These are phyloP conservation scores for Neolentinus lepideus DNA, from an alignment of 1,284 basidiomycete genomes.

Conservation along the genomic window DNA sequence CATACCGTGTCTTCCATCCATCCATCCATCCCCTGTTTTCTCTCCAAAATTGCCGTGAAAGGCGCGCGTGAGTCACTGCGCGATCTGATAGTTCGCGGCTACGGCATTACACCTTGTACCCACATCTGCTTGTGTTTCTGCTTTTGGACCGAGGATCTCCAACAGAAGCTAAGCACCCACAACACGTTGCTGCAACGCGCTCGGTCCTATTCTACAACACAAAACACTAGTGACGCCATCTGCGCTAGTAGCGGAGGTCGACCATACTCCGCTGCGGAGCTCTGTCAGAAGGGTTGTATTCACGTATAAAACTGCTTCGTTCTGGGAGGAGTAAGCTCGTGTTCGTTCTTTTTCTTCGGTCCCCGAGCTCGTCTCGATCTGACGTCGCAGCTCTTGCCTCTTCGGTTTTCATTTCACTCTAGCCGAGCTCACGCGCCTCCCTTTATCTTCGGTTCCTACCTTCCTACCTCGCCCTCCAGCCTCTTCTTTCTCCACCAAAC, in stretches of 20 bases:
- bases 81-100: background rate
- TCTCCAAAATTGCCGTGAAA: too few relatives aligned
- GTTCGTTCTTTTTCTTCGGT: background rate
- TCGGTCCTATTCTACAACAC: background rate
- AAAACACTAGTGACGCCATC: background rate
- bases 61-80: background rate
- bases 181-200: background rate
- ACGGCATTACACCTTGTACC: background rate
- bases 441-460: background rate
- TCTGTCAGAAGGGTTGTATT: background rate
- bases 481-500: background rate
- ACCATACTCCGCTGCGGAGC: background rate
- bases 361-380: background rate
- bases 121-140: background rate
- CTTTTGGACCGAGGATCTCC: background rate
- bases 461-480: background rate
- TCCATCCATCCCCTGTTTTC: background rate
- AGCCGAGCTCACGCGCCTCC: background rate
- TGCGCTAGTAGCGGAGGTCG: background rate
- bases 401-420: too few relatives aligned
- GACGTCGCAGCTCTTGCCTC: background rate
- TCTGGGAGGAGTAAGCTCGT: background rate
- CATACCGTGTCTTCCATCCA: background rate
- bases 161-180: background rate
- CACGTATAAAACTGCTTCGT: background rate